These are phyloP conservation scores for Oropetium thomaeum DNA, from an alignment of 176 grass and related monocot genomes.

Conservation along the genomic window DNA sequence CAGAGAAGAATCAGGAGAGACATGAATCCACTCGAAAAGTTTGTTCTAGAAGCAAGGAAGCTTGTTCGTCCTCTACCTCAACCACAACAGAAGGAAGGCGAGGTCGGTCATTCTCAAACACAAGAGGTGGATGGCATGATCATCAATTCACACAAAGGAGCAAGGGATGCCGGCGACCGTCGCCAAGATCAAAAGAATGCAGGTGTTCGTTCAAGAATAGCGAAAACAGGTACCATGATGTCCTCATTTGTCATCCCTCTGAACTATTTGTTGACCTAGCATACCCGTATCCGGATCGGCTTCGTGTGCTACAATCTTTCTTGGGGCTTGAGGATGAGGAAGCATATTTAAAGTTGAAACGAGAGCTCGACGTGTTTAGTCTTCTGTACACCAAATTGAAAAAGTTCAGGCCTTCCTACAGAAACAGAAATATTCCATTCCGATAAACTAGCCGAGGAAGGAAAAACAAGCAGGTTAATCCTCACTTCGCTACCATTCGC, in stretches of 20 bases:
- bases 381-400: constrained; percentile 13
- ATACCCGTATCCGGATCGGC: background rate
- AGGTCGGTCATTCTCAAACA: no score
- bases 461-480: no score
- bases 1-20: background rate
- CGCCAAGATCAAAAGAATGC: no score
- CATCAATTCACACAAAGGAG: no score
- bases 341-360: background rate
- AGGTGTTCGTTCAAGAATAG: no score
- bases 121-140: no score
- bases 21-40: background rate
- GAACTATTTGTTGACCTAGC: constrained; percentile 5
- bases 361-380: background rate
- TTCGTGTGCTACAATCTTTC: background rate
- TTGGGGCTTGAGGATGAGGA: background rate
- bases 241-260: background rate
- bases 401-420: no score
- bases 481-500: background rate
- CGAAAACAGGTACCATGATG: no score
- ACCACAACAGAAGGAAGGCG: no score
- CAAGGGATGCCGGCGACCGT: no score
- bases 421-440: background rate
- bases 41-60: background rate
- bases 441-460: background rate
- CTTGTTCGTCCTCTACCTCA: background rate